Conservation (phyloP, 768 basidiomycete genomes). For the Leccinum imitatum region DNA sequence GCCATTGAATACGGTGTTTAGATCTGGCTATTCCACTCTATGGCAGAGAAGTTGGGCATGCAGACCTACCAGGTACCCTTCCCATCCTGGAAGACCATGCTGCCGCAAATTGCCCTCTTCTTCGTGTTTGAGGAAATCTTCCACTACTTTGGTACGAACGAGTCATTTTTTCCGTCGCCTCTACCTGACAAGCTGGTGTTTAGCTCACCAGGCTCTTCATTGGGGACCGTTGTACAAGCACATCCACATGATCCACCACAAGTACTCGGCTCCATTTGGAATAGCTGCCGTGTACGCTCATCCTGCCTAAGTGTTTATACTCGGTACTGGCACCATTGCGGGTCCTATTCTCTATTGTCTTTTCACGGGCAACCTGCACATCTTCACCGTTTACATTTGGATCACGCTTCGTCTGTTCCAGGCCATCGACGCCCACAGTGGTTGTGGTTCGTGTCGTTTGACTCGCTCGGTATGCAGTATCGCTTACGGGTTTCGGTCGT, state of each 20-base stretch:
- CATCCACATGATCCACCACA: slow-evolving; percentile 97
- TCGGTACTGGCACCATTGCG: slow-evolving; percentile 86
- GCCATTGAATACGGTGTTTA: slow-evolving; percentile 27
- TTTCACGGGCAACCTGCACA: slow-evolving; percentile 74
- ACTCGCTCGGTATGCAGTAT: background rate
- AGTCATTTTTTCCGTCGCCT: background rate
- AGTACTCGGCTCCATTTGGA: slow-evolving; percentile 95
- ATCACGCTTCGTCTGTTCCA: slow-evolving; percentile 93
- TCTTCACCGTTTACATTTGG: slow-evolving; percentile 92
- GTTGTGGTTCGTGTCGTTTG: slow-evolving; percentile 66
- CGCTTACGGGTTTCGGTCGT: slow-evolving; percentile 50
- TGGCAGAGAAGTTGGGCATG: slow-evolving; percentile 88
- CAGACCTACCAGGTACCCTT: slow-evolving; percentile 92
- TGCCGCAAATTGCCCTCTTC: slow-evolving; percentile 80
- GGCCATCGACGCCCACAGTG: slow-evolving; percentile 95
- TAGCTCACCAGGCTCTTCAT: slow-evolving; percentile 90
- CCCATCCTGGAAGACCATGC: slow-evolving; percentile 67
- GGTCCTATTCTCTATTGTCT: slow-evolving; percentile 87
- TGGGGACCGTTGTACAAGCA: slow-evolving; percentile 82
- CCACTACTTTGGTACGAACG: slow-evolving; percentile 75
- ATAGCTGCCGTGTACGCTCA: slow-evolving; percentile 98
- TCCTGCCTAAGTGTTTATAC: slow-evolving; percentile 93
- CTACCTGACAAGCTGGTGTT: background rate
- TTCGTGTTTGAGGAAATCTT: slow-evolving; percentile 96
- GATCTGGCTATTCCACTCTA: slow-evolving; percentile 92